Percentiles rank a stretch among this genome's conserved stretches.
Conservation (phyloP, 257 asterid species). For the Jacaranda copaia region DNA sequence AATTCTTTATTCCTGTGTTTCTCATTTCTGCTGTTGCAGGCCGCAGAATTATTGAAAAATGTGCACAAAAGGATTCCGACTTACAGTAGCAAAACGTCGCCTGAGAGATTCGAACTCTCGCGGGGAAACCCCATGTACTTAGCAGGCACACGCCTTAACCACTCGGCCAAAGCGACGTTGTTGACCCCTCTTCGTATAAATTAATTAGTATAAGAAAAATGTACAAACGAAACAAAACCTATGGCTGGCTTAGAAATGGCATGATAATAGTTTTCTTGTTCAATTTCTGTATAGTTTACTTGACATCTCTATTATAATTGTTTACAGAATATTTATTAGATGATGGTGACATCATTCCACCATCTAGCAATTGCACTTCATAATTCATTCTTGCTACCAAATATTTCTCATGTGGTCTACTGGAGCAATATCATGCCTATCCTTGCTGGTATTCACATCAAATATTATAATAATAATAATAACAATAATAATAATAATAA, state of each 20-base stretch:
- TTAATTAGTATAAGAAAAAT: too few relatives aligned
- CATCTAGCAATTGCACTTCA: background rate
- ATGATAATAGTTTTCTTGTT: too few relatives aligned
- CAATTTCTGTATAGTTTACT: too few relatives aligned
- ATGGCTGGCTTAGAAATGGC: too few relatives aligned
- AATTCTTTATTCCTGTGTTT: too few relatives aligned
- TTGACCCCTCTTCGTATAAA: too few relatives aligned
- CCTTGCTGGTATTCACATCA: constrained; percentile 3
- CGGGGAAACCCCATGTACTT: constrained; percentile 99
- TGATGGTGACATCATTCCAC: constrained; percentile 9
- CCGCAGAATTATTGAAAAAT: too few relatives aligned
- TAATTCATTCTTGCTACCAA: background rate
- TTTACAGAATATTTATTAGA: background rate
- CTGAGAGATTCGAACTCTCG: constrained; percentile 99
- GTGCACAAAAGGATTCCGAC: too few relatives aligned
- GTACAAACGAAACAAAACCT: too few relatives aligned
- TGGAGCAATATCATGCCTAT: constrained; percentile 13
- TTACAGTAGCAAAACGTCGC: constrained; percentile 52
- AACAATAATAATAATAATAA: background rate
- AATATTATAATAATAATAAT: background rate
- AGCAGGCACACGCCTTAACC: constrained; percentile 82
- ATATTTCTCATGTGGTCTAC: background rate
- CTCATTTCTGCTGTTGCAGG: too few relatives aligned
- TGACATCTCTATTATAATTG: too few relatives aligned
- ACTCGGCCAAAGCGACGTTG: constrained; percentile 79